Evolutionary conservation across 2,329 filamentous ascomycete genomes (phyloP), one percentile per base, ranked within the genome.

Genomic region (Amauroascus niger): DNA sequence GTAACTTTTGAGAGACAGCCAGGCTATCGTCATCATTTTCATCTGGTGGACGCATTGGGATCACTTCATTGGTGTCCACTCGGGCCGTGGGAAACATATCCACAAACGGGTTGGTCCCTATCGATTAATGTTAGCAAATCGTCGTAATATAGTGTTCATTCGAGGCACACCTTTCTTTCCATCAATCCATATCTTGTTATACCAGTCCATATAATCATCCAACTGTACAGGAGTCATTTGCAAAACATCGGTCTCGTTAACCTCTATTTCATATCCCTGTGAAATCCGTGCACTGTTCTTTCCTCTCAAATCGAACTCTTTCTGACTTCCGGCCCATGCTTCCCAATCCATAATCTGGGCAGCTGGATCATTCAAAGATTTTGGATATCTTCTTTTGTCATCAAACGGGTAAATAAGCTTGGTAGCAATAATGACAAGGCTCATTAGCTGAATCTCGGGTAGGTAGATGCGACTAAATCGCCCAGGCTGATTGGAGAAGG

Each of bases 341-440:
- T 68, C 58, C 91, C 91, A 97, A 64, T 91, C 74, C 53, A 96
- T 73, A 18, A 69, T 67, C n/a, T 82, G 69, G 2, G 74, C 73
- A 13, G 80, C 74, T 1, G 82, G 78, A 55, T 87, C 83, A 8
- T 72, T 70, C 13, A 71, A 59, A 16, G 73, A 74, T 33, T 64
- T 67, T 6, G 76, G 78, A 59, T 74, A 72, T 40, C 83, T 73
- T 50, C 74, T 67, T 11, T 76, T 62, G 20, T 73, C 71, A 62
- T 88, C 81, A 43, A 95, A 81, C 0, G 91, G 88, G 61, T 88
- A 89, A 18, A 86, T 74, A 1, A 95, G 67, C 62, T 96, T 96
- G 2, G 85, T 82, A 3, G 86, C 81, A 13, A 95, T 76, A 1
- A 95, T 73, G 2, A 95, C 67, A 2, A 88, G 72, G 3, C 83